A percentile compares a stretch with the other conserved stretches of the same genome.
Conservation (phyloP, 2,329 filamentous ascomycete genomes). For the Teratosphaeria pseudoeucalypti region DNA sequence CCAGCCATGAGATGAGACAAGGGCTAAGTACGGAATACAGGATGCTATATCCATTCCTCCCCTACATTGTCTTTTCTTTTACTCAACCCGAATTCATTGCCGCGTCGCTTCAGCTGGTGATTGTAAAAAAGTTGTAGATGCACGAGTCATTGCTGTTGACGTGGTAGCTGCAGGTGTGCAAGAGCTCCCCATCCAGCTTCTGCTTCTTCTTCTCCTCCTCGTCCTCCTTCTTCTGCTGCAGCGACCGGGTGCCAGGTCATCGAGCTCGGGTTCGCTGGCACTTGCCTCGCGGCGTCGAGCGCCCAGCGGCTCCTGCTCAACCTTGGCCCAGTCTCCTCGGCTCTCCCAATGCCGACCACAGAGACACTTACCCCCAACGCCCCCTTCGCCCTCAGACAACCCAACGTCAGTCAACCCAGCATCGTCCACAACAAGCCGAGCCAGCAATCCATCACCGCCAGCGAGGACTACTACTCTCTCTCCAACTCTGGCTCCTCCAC, state of each 20-base stretch:
- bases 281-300: not conserved
- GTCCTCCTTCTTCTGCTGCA: not conserved
- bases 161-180: not conserved
- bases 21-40: not conserved
- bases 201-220: too few relatives aligned
- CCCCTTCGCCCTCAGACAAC: constrained; percentile 4
- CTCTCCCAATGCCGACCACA: not conserved
- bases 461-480: constrained; percentile 42
- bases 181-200: not conserved
- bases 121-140: not conserved
- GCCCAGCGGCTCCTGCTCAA: not conserved
- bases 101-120: not conserved
- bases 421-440: constrained; percentile 26
- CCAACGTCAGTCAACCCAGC: constrained; percentile 20
- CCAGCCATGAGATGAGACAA: not conserved
- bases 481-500: constrained; percentile 27
- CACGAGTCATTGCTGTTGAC: not conserved
- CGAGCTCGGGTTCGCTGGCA: not conserved
- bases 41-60: not conserved
- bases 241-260: not conserved
- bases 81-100: not conserved
- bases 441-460: constrained; percentile 38
- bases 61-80: not conserved
- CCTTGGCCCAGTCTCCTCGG: not conserved
- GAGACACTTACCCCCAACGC: not conserved